Conservation (phyloP, 177 flowering plant species). For the Tripterygium wilfordii region DNA sequence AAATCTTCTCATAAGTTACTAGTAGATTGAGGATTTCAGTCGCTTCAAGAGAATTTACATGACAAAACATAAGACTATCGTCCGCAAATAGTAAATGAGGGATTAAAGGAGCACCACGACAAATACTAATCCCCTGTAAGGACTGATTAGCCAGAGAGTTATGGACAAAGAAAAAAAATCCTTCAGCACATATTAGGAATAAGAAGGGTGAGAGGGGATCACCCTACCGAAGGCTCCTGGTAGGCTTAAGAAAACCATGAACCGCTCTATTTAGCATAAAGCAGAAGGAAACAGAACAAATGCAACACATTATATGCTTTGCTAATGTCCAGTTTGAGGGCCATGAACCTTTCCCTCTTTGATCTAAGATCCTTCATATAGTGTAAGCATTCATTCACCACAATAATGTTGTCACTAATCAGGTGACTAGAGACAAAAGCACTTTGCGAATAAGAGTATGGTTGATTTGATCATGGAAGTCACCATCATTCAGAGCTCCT, state of each 20-base stretch:
- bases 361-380: too few relatives aligned
- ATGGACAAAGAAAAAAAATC: not conserved
- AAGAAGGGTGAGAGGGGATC: not conserved
- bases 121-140: not conserved
- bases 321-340: not conserved
- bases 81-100: not conserved
- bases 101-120: not conserved
- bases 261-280: not conserved
- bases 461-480: not conserved
- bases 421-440: not conserved
- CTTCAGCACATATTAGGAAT: not conserved
- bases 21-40: not conserved
- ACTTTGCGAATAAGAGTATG: not conserved
- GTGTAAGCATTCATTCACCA: too few relatives aligned
- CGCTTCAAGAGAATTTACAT: not conserved
- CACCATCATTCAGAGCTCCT: not conserved
- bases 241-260: not conserved
- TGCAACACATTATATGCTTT: not conserved
- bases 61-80: not conserved
- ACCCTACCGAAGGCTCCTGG: not conserved
- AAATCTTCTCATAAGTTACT: not conserved
- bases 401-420: too few relatives aligned
- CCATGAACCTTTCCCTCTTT: not conserved
- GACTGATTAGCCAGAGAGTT: not conserved
- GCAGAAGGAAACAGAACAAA: not conserved